Evolutionary conservation across 345 rosid genomes (phyloP).

Genomic region (Linum tenue): DNA sequence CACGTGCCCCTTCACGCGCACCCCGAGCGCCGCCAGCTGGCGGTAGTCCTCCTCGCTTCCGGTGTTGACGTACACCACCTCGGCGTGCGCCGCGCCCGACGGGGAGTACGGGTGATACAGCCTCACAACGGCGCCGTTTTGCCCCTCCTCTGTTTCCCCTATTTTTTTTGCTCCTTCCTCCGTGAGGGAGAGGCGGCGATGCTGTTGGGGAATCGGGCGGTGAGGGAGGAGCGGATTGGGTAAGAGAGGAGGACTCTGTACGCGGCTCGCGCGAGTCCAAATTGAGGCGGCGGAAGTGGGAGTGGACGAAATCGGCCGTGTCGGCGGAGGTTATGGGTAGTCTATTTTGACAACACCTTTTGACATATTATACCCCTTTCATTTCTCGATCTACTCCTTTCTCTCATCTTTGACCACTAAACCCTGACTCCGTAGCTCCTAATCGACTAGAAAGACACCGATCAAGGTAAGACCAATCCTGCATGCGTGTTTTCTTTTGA

Average conservation of each 20-base stretch:
- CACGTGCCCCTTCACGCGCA: conserved; percentile 48
- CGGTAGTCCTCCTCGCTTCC: conserved; percentile 71
- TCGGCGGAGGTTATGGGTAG: conserved; percentile 46
- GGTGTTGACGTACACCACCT: conserved; percentile 59
- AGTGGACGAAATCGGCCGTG: conserved; percentile 40
- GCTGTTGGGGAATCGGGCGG: conserved; percentile 46
- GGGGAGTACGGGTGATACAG: conserved; percentile 96
- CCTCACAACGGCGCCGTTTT: conserved; percentile 24
- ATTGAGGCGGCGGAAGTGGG: conserved; percentile 51
- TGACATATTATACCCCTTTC: no score
- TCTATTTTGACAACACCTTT: no score
- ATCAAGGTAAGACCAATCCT: no score
- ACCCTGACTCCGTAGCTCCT: no score
- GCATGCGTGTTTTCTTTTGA: no score
- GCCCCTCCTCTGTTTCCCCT: no score
- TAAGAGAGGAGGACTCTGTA: conserved; percentile 65
- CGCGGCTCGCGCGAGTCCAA: conserved; percentile 44
- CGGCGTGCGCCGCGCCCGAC: conserved; percentile 51
- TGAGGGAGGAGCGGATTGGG: conserved; percentile 44
- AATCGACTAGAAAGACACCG: no score
- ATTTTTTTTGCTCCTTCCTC: no score
- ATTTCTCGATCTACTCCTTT: no score
- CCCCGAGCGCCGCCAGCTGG: conserved; percentile 47
- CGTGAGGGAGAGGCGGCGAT: conserved; percentile 29
- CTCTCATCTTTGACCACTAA: no score